Evolutionary conservation across 2,329 filamentous ascomycete species (phyloP).

Genomic region (Fusarium sp.): DNA sequence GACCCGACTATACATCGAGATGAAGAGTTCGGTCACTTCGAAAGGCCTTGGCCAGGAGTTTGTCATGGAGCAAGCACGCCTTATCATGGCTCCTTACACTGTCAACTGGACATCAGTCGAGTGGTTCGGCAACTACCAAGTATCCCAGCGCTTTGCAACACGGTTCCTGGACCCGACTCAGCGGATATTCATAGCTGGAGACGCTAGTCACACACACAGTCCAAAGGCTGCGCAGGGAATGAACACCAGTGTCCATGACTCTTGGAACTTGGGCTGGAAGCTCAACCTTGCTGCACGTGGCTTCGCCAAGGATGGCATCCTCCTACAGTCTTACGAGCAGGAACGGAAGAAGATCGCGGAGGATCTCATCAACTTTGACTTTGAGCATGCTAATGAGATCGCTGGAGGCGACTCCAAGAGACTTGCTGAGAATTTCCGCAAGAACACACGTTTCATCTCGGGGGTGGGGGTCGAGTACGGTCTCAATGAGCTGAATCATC

Average conservation of each 20-base stretch:
- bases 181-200: slow-evolving; percentile 72
- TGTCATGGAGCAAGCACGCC: slow-evolving; percentile 72
- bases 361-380: slow-evolving; percentile 68
- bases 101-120: slow-evolving; percentile 67
- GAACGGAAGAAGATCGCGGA: slow-evolving; percentile 70
- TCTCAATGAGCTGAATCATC: slow-evolving; percentile 60
- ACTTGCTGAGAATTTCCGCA: slow-evolving; percentile 73
- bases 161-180: slow-evolving; percentile 69
- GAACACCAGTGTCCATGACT: slow-evolving; percentile 70
- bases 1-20: slow-evolving; percentile 70
- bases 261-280: slow-evolving; percentile 69
- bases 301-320: slow-evolving; percentile 57
- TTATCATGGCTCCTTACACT: slow-evolving; percentile 66
- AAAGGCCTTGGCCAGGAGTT: slow-evolving; percentile 67
- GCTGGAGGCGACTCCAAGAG: slow-evolving; percentile 69
- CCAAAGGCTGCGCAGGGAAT: slow-evolving; percentile 76
- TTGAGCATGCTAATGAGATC: slow-evolving; percentile 65
- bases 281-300: slow-evolving; percentile 63
- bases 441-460: slow-evolving; percentile 77
- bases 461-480: slow-evolving; percentile 72
- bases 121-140: slow-evolving; percentile 78
- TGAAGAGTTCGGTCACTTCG: slow-evolving; percentile 56
- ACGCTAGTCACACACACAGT: slow-evolving; percentile 77
- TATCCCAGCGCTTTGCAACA: slow-evolving; percentile 75
- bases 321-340: slow-evolving; percentile 69